Evolutionary conservation across 1,139 yeast genomes (phyloP), one percentile per base, ranked within the genome.

Genomic region (Lodderomyces orthopsilosis): DNA sequence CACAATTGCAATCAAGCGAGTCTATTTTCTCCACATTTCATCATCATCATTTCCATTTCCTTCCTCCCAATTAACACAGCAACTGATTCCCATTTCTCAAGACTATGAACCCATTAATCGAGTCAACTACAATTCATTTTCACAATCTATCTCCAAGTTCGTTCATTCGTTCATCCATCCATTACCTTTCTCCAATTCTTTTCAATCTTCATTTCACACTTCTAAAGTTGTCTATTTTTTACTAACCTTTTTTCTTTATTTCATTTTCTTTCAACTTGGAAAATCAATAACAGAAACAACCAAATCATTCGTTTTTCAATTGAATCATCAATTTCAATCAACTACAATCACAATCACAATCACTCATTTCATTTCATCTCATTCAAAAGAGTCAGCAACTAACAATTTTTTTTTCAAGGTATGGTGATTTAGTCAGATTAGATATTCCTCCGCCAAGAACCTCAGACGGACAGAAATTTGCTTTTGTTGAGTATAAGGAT

Each of bases 381-480:
- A 5, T 4, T 27, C 17, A 27, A 15, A 30, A 19, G 26, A 19
- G 17, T 24, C 28, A 53, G 52, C 52, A 53, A 49, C 50, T 48
- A 46, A 42, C 33, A 42, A 27, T 23, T 36, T 22, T 22, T 38
- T 35, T 33, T 30, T 19, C 35, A 52, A 81, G 86, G 59, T 80
- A 61, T 53, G 90, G 90, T 39, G 77, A 77, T 51, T 66, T 83
- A 41, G 79, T 81, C 43, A 74, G 87, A 61, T 79, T 84, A 48
- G 87, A 80, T 53, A 80, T 83, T 45, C 85, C 88, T 30, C 87
- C 88, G 43, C 84, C 88, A 45, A 75, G 83, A 61, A 70, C 78
- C 23, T 77, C 77, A 46, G 82, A 78, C 48, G 82, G 84, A 38
- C 74, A 79, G 53, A 82, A 83, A 52, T 83, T 74, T 55, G 90